Evolutionary conservation across 805 yeast species (phyloP).

Genomic region (Henningerozyma blattae): DNA sequence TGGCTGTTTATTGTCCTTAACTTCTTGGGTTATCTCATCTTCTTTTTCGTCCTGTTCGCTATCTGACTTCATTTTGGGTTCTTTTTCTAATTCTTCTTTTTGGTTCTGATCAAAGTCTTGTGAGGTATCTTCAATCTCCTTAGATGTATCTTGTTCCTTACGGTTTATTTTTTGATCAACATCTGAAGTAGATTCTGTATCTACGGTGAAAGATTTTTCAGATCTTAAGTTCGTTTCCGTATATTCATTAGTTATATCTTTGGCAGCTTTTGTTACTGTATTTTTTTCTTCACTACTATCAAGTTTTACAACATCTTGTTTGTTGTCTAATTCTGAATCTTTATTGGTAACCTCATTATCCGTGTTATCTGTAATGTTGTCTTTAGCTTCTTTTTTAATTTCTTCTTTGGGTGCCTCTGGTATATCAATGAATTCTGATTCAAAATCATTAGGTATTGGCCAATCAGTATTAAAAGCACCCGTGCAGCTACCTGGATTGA

Average conservation of each 20-base stretch:
- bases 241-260: conserved; percentile 1
- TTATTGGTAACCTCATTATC: conserved; percentile 1
- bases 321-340: conserved; percentile 1
- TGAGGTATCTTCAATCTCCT: conserved; percentile 2
- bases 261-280: background rate
- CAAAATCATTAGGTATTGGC: conserved; percentile 28
- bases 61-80: conserved; percentile 5
- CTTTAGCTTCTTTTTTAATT: conserved; percentile 1
- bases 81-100: conserved; percentile 2
- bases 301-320: conserved; percentile 2
- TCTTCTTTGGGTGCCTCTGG: conserved; percentile 7
- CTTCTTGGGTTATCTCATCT: background rate
- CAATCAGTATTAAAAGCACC: conserved; percentile 73
- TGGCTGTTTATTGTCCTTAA: background rate
- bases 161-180: conserved; percentile 1
- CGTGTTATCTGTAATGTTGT: conserved; percentile 1
- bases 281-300: conserved; percentile 2
- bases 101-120: conserved; percentile 1
- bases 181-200: conserved; percentile 1
- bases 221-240: conserved; percentile 1
- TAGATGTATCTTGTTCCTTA: conserved; percentile 1
- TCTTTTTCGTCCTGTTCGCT: background rate
- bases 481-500: conserved; percentile 96
- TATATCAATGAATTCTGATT: conserved; percentile 1
- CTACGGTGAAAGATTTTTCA: conserved; percentile 2